Conservation (phyloP, 345 rosid genomes). For the Bruguiera parviflora region DNA sequence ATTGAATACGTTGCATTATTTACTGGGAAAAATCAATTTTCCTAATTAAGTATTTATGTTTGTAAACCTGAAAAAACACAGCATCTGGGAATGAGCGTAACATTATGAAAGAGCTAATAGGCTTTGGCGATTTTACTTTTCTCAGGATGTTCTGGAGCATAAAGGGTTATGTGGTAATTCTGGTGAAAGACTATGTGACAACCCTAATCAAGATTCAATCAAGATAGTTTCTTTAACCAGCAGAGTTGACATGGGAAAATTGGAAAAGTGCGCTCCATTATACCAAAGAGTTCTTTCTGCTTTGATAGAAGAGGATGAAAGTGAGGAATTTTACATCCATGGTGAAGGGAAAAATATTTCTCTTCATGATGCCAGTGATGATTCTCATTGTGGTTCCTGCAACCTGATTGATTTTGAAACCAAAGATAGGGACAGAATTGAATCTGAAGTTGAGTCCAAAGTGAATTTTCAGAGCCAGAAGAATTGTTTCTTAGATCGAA, state of each 20-base stretch:
- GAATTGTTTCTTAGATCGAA: conserved; percentile 22
- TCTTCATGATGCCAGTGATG: conserved; percentile 24
- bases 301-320: conserved; percentile 49
- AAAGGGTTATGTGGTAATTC: conserved; percentile 39
- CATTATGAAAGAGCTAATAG: not conserved
- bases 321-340: conserved; percentile 34
- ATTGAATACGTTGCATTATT: not conserved
- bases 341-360: conserved; percentile 27
- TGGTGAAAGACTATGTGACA: conserved; percentile 38
- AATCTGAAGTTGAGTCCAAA: conserved; percentile 27
- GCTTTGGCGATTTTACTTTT: conserved; percentile 19
- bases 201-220: conserved; percentile 18
- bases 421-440: conserved; percentile 26
- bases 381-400: conserved; percentile 17
- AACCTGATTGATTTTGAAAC: conserved; percentile 20
- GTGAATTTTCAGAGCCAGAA: conserved; percentile 25
- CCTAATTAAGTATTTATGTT: no score
- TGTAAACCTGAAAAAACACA: no score
- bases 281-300: conserved; percentile 59
- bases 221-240: conserved; percentile 24
- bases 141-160: conserved; percentile 46
- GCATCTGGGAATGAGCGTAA: not conserved
- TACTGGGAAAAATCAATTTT: not conserved
- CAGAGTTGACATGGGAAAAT: conserved; percentile 23
- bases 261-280: conserved; percentile 44